phyloP scores from a whole-genome alignment of 352 stramenopile genomes.

The Pythium dissotocum region DNA sequence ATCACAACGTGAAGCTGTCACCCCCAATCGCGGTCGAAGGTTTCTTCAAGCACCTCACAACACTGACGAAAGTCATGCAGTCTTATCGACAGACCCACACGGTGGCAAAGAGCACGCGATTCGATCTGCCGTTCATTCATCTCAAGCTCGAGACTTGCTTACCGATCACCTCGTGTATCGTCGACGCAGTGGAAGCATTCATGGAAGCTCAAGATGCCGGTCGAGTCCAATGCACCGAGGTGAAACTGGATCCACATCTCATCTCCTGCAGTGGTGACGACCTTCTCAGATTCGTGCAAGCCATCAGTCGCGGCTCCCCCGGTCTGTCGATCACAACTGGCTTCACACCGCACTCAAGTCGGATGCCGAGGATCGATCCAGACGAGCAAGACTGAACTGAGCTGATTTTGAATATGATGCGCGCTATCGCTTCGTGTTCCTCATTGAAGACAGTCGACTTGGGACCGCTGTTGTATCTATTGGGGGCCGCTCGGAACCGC shows the following conservation, averaged over 20 bases:
- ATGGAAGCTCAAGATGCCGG: background rate
- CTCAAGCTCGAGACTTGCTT: background rate
- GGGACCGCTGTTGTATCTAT: background rate
- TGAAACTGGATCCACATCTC: background rate
- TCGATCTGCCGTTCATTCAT: background rate
- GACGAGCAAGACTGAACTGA: background rate
- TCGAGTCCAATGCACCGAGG: background rate
- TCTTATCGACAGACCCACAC: background rate
- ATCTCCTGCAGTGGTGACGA: background rate
- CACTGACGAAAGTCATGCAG: background rate
- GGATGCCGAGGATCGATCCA: background rate
- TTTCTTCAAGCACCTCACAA: background rate
- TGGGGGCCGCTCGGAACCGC: background rate
- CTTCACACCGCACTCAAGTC: background rate
- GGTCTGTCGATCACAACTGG: background rate
- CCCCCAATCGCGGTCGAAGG: background rate
- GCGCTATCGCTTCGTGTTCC: background rate
- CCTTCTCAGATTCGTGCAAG: background rate
- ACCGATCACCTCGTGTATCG: background rate
- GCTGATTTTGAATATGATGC: background rate
- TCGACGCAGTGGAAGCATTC: background rate
- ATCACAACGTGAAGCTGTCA: background rate
- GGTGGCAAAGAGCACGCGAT: background rate
- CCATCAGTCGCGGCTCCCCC: background rate
- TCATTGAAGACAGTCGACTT: background rate